A percentile compares a stretch with the other conserved stretches of the same genome.
Conservation (phyloP, 352 stramenopile species). For the Pythium graminicola region DNA sequence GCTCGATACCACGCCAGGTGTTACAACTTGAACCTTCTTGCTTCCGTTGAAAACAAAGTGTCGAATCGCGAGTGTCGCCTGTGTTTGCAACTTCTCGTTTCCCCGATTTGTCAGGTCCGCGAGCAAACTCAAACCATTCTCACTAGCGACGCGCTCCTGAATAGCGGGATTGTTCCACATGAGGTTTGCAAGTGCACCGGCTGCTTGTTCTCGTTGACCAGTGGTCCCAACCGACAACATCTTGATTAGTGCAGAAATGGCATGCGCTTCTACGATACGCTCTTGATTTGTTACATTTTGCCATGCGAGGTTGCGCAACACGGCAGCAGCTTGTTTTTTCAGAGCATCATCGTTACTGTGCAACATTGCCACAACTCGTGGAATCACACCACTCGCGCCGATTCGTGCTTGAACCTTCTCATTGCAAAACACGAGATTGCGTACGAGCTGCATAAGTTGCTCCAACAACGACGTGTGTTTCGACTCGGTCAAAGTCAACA, state of each 20-base stretch:
- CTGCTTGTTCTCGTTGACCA: slow-evolving; percentile 15
- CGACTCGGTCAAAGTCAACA: slow-evolving; percentile 12
- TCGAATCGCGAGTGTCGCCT: slow-evolving; percentile 13
- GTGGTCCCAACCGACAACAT: slow-evolving; percentile 2
- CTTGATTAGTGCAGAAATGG: slow-evolving; percentile 2
- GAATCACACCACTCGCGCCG: slow-evolving; percentile 16
- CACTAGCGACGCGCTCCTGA: slow-evolving; percentile 10
- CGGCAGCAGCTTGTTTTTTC: slow-evolving; percentile 16
- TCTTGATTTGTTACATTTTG: slow-evolving; percentile 10
- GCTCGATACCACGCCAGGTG: slow-evolving; percentile 3
- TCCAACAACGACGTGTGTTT: not conserved
- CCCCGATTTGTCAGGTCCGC: slow-evolving; percentile 6
- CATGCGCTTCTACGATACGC: slow-evolving; percentile 7
- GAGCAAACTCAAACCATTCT: slow-evolving; percentile 1
- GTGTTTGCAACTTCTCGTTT: slow-evolving; percentile 15
- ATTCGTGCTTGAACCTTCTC: slow-evolving; percentile 10
- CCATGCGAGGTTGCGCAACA: slow-evolving; percentile 20
- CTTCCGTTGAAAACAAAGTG: slow-evolving; percentile 15
- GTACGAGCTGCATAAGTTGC: slow-evolving; percentile 8
- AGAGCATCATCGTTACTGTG: slow-evolving; percentile 5
- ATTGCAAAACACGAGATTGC: slow-evolving; percentile 18
- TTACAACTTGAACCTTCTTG: slow-evolving; percentile 12
- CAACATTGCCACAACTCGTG: slow-evolving; percentile 2
- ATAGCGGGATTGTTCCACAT: slow-evolving; percentile 10
- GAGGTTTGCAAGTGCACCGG: slow-evolving; percentile 16